Base-by-base conservation (phyloP, 345 rosid genomes). In the Moricandia arvensis region DNA sequence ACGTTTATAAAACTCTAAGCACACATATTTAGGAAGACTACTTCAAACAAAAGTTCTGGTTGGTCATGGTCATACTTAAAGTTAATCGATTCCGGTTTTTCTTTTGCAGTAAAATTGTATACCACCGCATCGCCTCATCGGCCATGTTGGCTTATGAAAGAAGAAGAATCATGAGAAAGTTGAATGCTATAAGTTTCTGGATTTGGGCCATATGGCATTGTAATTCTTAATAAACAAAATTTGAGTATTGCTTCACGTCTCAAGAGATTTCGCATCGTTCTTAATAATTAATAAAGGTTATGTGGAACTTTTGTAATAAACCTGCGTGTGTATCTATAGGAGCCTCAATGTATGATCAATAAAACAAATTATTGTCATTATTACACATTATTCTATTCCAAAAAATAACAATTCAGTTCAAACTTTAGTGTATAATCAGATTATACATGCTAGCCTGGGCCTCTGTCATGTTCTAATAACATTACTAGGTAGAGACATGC, bases 91-190 rank as follows among this genome's bases (percentile, higher is more conserved):
- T 54, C 3, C 8, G 17, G 3, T 27, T 45, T 12, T 43, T 21
- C 17, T 67, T 45, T 43, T 59, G 78, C 73, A 75, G 73, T 75
- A 30, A 74, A 17, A 10, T n/a, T 7, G 13, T 27, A 38, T 7
- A 49, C 69, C 15, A 33, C 17, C 31, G 45, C 67, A 13, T 54
- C 33, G 31, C 38, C 37, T 55, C 13, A 24, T 55, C 37, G 10
- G 33, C 2, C 33, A 69, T 12, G 59, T 13, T 60, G 49, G 47
- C n/a, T 49, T 49, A 53, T 31, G 67, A 72, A 13, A 31, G n/a
- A 21, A 21, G 2, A 21, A 21, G 24, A 21, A 71, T 16, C 16
- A 16, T 57, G 34, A 11, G 31, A 10, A 3, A 33, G 4, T 12
- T 59, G 63, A 51, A 8, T 63, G 76, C 33, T 51, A 30, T 7